Evolutionary conservation across 2,329 filamentous ascomycete genomes (phyloP).

Genomic region (Phyllosticta capitalensis): DNA sequence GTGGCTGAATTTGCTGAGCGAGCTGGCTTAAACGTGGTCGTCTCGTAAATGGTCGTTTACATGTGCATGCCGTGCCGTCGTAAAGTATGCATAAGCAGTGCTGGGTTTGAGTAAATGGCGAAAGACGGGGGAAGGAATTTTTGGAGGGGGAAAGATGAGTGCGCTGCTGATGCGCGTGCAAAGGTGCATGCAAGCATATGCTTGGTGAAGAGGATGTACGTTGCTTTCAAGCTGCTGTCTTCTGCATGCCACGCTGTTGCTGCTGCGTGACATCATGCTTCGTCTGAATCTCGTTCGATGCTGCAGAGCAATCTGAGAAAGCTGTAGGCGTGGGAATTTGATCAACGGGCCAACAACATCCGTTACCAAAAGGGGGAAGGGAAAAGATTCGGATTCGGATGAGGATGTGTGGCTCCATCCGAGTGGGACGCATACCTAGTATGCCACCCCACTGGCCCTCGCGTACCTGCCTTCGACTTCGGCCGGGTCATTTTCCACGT

Average conservation of each 20-base stretch:
- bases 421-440: not conserved
- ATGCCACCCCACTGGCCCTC: not conserved
- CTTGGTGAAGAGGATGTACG: not conserved
- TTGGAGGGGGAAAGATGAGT: not conserved
- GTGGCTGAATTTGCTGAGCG: too few species aligned
- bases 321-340: too few species aligned
- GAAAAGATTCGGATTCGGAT: not conserved
- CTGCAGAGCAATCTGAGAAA: too few species aligned
- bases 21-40: too few species aligned
- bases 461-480: conserved; percentile 18
- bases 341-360: not conserved
- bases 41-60: too few species aligned
- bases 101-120: not conserved
- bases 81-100: not conserved
- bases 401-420: not conserved
- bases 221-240: not conserved
- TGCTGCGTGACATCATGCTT: too few species aligned
- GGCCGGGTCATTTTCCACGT: conserved; percentile 27
- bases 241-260: not conserved
- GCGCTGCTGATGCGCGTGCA: not conserved
- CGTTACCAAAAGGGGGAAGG: not conserved
- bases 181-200: not conserved
- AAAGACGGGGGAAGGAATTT: not conserved
- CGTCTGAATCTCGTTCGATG: too few species aligned
- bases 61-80: too few species aligned